Evolutionary conservation across 257 asterid genomes (phyloP).

Genomic region (Craterostigma plantagineum): DNA sequence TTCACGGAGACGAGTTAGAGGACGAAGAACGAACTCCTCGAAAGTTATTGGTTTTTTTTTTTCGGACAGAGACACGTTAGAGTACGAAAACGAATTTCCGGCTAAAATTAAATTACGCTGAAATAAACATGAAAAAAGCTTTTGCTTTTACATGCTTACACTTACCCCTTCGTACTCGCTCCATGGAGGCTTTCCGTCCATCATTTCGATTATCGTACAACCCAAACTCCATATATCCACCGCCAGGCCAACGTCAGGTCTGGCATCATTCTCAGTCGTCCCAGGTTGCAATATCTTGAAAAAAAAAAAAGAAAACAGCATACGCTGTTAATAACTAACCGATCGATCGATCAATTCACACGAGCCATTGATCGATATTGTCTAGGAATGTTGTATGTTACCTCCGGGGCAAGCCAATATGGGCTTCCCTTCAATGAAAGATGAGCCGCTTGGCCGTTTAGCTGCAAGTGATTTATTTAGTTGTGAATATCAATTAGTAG

Average conservation of each 20-base stretch:
- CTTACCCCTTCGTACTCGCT: constrained; percentile 80
- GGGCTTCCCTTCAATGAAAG: constrained; percentile 87
- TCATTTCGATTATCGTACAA: constrained; percentile 73
- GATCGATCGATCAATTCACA: constrained; percentile 1
- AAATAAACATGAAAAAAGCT: not conserved
- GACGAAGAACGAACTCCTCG: not conserved
- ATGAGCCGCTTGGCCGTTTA: constrained; percentile 40
- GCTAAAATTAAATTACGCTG: not conserved
- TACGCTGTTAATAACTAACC: too few relatives aligned
- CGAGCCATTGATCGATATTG: too few relatives aligned
- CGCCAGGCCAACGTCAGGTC: constrained; percentile 44
- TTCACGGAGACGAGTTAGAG: too few relatives aligned
- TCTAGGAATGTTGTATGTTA: constrained; percentile 10
- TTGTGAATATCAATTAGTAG: too few relatives aligned
- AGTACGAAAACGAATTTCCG: too few relatives aligned
- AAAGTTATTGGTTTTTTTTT: too few relatives aligned
- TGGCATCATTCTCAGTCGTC: constrained; percentile 26
- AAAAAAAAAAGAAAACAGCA: constrained; percentile 1
- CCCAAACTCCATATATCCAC: constrained; percentile 88
- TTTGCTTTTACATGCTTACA: not conserved
- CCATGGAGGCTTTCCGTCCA: constrained; percentile 81
- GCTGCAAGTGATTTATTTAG: constrained; percentile 34
- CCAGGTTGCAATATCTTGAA: constrained; percentile 46
- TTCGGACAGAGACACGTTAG: too few relatives aligned
- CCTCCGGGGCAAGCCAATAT: constrained; percentile 92